Percentiles rank a stretch among this genome's conserved stretches.
These are phyloP conservation scores for Lithohypha guttulata DNA, from an alignment of 2,329 filamentous ascomycete genomes.

Conservation along the genomic window DNA sequence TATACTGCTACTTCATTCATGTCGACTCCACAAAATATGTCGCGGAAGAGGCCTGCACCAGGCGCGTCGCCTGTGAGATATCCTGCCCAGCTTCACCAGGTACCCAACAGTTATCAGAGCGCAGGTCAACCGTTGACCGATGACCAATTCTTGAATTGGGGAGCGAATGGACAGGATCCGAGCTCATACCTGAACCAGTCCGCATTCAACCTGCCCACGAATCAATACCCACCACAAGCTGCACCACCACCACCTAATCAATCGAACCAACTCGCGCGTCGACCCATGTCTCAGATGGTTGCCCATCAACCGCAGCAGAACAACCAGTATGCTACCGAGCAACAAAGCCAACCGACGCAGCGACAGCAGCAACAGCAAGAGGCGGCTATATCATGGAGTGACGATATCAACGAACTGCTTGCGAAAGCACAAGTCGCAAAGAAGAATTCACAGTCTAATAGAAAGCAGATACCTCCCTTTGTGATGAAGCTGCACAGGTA, in stretches of 20 bases:
- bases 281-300: slow-evolving; percentile 27
- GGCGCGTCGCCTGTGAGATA: slow-evolving; percentile 56
- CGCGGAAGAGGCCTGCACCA: slow-evolving; percentile 63
- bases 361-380: slow-evolving; percentile 25
- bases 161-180: slow-evolving; percentile 31
- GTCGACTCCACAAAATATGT: slow-evolving; percentile 30
- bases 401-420: slow-evolving; percentile 70
- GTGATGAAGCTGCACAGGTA: slow-evolving; percentile 97
- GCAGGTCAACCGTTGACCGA: slow-evolving; percentile 35
- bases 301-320: slow-evolving; percentile 1
- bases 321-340: slow-evolving; percentile 3
- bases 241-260: slow-evolving; percentile 22
- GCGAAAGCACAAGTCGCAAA: slow-evolving; percentile 71
- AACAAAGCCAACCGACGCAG: slow-evolving; percentile 19
- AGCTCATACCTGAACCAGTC: slow-evolving; percentile 1
- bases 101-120: slow-evolving; percentile 33
- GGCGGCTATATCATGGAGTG: slow-evolving; percentile 35
- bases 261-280: slow-evolving; percentile 34
- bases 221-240: slow-evolving; percentile 34
- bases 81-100: slow-evolving; percentile 40
- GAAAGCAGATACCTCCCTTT: slow-evolving; percentile 94
- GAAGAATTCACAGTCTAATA: slow-evolving; percentile 75
- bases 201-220: slow-evolving; percentile 12
- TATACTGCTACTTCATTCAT: too few relatives aligned
- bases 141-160: slow-evolving; percentile 48